Conservation (phyloP, 2,329 filamentous ascomycete species). For the Lasiodiplodia gonubiensis region DNA sequence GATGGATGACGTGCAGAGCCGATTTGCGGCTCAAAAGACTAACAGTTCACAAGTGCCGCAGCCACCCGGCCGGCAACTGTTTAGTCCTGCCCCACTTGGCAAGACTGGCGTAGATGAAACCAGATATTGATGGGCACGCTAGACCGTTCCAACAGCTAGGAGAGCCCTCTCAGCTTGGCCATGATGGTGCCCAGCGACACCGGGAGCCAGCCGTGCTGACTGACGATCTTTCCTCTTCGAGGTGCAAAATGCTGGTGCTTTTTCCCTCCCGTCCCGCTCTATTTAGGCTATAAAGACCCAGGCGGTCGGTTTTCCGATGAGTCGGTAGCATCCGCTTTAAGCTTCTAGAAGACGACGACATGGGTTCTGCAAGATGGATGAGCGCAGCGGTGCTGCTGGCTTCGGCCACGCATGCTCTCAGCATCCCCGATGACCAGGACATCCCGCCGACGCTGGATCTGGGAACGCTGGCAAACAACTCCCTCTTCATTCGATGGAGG, state of each 20-base stretch:
- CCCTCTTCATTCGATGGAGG: slow-evolving; percentile 56
- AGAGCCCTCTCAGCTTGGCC: not conserved
- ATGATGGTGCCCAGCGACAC: not conserved
- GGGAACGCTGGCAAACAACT: slow-evolving; percentile 50
- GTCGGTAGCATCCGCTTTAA: not conserved
- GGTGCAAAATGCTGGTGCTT: not conserved
- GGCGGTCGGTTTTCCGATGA: not conserved
- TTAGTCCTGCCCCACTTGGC: not conserved
- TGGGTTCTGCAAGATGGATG: not conserved
- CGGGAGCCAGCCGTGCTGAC: not conserved
- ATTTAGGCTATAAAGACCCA: not conserved
- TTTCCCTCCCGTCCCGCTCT: not conserved
- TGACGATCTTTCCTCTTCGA: not conserved
- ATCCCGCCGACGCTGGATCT: slow-evolving; percentile 9
- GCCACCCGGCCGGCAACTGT: not conserved
- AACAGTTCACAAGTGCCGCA: not conserved
- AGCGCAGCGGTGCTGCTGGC: not conserved
- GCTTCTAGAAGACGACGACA: not conserved
- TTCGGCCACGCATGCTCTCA: not conserved
- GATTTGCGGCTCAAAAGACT: not conserved
- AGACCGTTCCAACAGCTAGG: not conserved
- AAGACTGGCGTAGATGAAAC: not conserved
- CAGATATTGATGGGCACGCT: not conserved
- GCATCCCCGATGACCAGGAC: slow-evolving; percentile 9
- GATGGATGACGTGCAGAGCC: not conserved